Percentiles rank a stretch among this genome's conserved stretches.
Evolutionary conservation across 768 basidiomycete genomes (phyloP).

Genomic region (Boletales sp.): DNA sequence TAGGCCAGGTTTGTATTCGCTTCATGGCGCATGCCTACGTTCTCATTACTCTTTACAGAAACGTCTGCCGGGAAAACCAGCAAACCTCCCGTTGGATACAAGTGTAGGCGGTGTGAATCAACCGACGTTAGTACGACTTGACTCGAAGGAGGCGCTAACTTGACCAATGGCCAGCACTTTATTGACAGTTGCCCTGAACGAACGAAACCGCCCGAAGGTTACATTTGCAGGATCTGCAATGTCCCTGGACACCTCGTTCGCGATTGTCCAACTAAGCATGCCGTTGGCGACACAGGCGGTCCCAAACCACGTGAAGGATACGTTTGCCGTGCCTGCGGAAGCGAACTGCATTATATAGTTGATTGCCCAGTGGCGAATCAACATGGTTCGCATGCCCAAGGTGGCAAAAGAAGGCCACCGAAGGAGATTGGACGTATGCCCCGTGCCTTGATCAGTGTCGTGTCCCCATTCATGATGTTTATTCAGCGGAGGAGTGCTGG

Average conservation of each 20-base stretch:
- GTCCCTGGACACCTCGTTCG: constrained; percentile 85
- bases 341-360: constrained; percentile 78
- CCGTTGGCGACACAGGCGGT: constrained; percentile 78
- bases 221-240: constrained; percentile 84
- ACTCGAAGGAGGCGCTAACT: background rate
- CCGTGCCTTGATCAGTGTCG: background rate
- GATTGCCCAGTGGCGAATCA: constrained; percentile 78
- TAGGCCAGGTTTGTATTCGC: constrained; percentile 44
- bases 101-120: constrained; percentile 74
- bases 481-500: constrained; percentile 89
- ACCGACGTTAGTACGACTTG: constrained; percentile 50
- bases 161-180: constrained; percentile 52
- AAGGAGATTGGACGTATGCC: constrained; percentile 83
- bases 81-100: constrained; percentile 69
- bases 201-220: constrained; percentile 74
- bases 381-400: constrained; percentile 30
- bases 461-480: constrained; percentile 2
- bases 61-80: constrained; percentile 39
- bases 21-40: background rate
- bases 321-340: constrained; percentile 88
- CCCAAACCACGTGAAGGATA: constrained; percentile 83
- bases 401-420: constrained; percentile 45
- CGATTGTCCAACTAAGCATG: constrained; percentile 81
- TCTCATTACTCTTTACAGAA: constrained; percentile 6
- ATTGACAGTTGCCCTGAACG: constrained; percentile 75